Percentiles rank a stretch among this genome's conserved stretches.
Evolutionary conservation across 192 early-diverging fungal genomes (phyloP).

Genomic region (Linnemannia elongata): DNA sequence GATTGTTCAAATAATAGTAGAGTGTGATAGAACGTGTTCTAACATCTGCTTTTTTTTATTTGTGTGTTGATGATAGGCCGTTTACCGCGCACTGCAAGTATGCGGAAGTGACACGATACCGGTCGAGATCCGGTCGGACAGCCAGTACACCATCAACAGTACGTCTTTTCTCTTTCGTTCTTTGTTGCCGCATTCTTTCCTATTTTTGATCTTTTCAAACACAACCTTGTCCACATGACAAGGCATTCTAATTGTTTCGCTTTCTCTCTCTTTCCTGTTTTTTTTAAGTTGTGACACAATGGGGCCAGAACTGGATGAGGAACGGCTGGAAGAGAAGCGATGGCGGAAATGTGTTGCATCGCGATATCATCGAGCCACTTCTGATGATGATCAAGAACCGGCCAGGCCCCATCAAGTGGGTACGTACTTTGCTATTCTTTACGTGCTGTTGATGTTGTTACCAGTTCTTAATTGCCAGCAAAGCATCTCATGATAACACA

Average conservation of each 20-base stretch:
- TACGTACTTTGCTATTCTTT: slow-evolving; percentile 34
- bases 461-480: no score
- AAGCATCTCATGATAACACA: background rate
- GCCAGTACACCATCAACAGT: slow-evolving; percentile 80
- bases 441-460: background rate
- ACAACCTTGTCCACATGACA: background rate
- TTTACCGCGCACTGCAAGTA: slow-evolving; percentile 66
- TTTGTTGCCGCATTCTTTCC: background rate
- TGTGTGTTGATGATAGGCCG: slow-evolving; percentile 57
- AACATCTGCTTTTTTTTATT: background rate
- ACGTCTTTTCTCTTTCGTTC: background rate
- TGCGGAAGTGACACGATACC: slow-evolving; percentile 42
- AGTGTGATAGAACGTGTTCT: background rate
- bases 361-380: slow-evolving; percentile 79
- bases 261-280: background rate
- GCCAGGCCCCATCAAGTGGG: slow-evolving; percentile 60
- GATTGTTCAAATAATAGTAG: background rate
- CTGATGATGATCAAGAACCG: slow-evolving; percentile 57
- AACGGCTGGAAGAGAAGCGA: slow-evolving; percentile 72
- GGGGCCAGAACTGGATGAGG: slow-evolving; percentile 82
- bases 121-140: slow-evolving; percentile 82
- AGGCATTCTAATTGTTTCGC: background rate
- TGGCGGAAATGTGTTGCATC: slow-evolving; percentile 77
- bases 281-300: slow-evolving; percentile 67
- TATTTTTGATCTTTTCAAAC: background rate